phyloP scores from a whole-genome alignment of 2,329 filamentous ascomycete genomes.

The Alternaria arborescens region DNA sequence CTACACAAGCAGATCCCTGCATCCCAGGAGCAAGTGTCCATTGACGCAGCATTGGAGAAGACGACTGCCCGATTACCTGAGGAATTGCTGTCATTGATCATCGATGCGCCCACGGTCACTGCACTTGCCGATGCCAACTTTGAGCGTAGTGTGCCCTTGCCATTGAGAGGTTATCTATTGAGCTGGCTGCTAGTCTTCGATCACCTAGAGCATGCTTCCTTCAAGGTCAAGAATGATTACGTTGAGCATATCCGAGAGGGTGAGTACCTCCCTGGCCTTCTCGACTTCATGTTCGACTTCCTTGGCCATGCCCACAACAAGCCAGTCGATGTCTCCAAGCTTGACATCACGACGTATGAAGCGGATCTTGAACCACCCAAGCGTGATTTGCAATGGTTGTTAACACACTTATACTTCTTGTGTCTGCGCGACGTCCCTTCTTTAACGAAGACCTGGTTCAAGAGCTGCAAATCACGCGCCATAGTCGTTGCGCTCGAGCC shows the following conservation, averaged over 20 bases:
- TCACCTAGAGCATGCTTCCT: constrained; percentile 78
- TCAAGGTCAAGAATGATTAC: constrained; percentile 84
- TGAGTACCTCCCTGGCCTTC: constrained; percentile 71
- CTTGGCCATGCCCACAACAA: constrained; percentile 79
- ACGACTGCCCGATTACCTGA: constrained; percentile 77
- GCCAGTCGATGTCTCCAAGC: constrained; percentile 73
- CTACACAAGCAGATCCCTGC: constrained; percentile 82
- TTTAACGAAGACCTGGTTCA: constrained; percentile 84
- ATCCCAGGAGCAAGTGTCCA: constrained; percentile 80
- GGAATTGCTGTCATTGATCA: constrained; percentile 82
- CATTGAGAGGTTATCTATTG: constrained; percentile 81
- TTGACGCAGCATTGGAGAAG: constrained; percentile 78
- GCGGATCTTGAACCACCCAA: constrained; percentile 68
- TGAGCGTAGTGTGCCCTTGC: constrained; percentile 70
- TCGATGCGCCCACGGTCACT: constrained; percentile 78
- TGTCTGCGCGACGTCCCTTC: constrained; percentile 78
- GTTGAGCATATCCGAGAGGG: constrained; percentile 79
- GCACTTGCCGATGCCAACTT: constrained; percentile 71
- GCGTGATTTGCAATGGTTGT: constrained; percentile 80
- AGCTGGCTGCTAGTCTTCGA: constrained; percentile 93
- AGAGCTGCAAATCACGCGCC: constrained; percentile 79
- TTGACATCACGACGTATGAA: constrained; percentile 74
- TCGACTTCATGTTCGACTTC: constrained; percentile 84
- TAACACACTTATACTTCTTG: constrained; percentile 87
- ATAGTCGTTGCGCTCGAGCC: constrained; percentile 79